Evolutionary conservation across 2,329 filamentous ascomycete genomes (phyloP).

Genomic region (Exophiala sp.): DNA sequence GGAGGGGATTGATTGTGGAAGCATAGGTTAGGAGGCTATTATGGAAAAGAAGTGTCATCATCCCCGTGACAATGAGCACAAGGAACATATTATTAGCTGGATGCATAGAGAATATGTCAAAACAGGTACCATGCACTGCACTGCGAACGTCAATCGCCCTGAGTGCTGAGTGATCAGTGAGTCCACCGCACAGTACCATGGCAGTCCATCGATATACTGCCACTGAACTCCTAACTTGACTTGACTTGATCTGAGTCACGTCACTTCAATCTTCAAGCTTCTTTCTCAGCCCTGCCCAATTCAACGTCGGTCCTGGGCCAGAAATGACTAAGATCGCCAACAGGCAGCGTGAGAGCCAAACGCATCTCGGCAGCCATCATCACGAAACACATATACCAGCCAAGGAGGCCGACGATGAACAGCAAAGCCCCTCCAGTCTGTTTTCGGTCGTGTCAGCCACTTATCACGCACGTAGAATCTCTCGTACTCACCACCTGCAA

Average conservation of each 20-base stretch:
- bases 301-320: slow-evolving; percentile 25
- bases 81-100: too few relatives aligned
- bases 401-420: slow-evolving; percentile 24
- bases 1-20: too few relatives aligned
- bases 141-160: too few relatives aligned
- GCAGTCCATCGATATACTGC: not conserved
- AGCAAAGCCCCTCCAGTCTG: slow-evolving; percentile 25
- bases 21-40: too few relatives aligned
- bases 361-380: slow-evolving; percentile 29
- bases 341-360: slow-evolving; percentile 23
- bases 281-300: slow-evolving; percentile 16
- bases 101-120: too few relatives aligned
- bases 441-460: not conserved
- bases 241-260: not conserved
- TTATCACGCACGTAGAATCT: not conserved
- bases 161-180: too few relatives aligned
- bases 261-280: not conserved
- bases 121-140: too few relatives aligned
- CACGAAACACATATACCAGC: slow-evolving; percentile 28
- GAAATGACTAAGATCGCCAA: slow-evolving; percentile 26
- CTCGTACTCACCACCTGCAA: slow-evolving; percentile 23
- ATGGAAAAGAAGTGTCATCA: too few relatives aligned
- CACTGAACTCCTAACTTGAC: not conserved
- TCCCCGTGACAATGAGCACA: too few relatives aligned
- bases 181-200: too few relatives aligned